These are phyloP conservation scores for Triangularia verruculosa DNA, from an alignment of 2,329 filamentous ascomycete genomes.

Conservation along the genomic window DNA sequence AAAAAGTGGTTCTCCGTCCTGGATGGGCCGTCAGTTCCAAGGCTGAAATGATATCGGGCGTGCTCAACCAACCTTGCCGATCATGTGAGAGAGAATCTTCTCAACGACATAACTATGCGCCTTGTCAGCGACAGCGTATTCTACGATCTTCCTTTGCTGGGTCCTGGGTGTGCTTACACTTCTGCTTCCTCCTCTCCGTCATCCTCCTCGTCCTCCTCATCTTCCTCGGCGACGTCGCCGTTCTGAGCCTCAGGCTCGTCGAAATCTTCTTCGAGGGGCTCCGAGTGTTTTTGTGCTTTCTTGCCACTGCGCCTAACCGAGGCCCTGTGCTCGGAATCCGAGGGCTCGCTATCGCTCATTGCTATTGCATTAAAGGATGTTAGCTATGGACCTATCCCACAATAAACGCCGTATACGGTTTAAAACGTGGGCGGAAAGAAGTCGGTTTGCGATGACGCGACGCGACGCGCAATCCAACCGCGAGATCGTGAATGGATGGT, in stretches of 20 bases:
- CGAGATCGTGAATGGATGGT: not conserved
- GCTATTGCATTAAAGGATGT: slow-evolving; percentile 31
- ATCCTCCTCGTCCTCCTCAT: slow-evolving; percentile 27
- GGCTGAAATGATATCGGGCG: not conserved
- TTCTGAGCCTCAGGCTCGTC: slow-evolving; percentile 28
- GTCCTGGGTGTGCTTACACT: slow-evolving; percentile 24
- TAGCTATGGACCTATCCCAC: not conserved
- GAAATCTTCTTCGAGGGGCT: slow-evolving; percentile 16
- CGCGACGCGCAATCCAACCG: slow-evolving; percentile 4
- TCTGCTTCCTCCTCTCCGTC: slow-evolving; percentile 32
- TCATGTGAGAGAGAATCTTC: slow-evolving; percentile 64
- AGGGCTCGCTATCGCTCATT: slow-evolving; percentile 41
- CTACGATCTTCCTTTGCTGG: not conserved
- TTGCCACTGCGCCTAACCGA: slow-evolving; percentile 14
- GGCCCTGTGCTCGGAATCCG: slow-evolving; percentile 27
- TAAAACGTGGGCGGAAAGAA: not conserved
- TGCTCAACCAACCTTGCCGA: slow-evolving; percentile 49
- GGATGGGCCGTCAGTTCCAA: slow-evolving; percentile 6
- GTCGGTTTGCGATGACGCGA: slow-evolving; percentile 12
- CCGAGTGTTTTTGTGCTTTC: slow-evolving; percentile 21
- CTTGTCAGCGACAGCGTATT: slow-evolving; percentile 7
- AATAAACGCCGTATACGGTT: not conserved
- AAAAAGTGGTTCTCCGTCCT: slow-evolving; percentile 52
- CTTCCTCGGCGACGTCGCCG: slow-evolving; percentile 23
- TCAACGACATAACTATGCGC: slow-evolving; percentile 66